Evolutionary conservation across 164 flowering plant genomes (phyloP).

Genomic region (Stephania japonica): DNA sequence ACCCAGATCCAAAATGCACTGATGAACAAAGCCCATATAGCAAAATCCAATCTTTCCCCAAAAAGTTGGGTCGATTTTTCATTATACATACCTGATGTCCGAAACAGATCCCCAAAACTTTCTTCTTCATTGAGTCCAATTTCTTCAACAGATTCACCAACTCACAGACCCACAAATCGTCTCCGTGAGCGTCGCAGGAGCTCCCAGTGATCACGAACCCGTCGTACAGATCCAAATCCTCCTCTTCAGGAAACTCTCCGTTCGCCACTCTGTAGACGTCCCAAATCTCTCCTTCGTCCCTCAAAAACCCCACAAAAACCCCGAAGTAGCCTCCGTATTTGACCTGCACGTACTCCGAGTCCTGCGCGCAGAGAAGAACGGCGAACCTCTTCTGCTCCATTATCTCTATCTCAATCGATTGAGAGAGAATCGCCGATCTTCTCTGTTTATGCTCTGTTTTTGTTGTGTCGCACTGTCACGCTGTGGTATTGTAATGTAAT

Average conservation of each 20-base stretch:
- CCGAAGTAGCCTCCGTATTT: constrained; percentile 78
- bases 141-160: constrained; percentile 46
- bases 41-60: no score
- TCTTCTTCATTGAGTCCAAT: constrained; percentile 30
- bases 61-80: no score
- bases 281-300: constrained; percentile 82
- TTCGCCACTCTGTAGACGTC: constrained; percentile 43
- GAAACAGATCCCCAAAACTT: constrained; percentile 24
- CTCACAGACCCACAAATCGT: constrained; percentile 61
- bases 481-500: no score
- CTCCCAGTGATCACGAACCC: constrained; percentile 92
- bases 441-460: neutral
- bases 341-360: constrained; percentile 74
- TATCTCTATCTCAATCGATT: neutral
- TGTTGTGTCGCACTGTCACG: no score
- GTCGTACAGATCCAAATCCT: constrained; percentile 40
- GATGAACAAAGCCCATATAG: neutral
- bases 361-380: constrained; percentile 71
- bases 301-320: constrained; percentile 56
- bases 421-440: neutral
- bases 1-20: neutral
- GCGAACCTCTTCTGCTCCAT: constrained; percentile 43
- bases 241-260: constrained; percentile 72
- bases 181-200: constrained; percentile 76
- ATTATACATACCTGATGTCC: constrained; percentile 26